A percentile compares a stretch with the other conserved stretches of the same genome.
phyloP scores from a whole-genome alignment of 768 basidiomycete genomes.

The Boletus subcaerulescens region DNA sequence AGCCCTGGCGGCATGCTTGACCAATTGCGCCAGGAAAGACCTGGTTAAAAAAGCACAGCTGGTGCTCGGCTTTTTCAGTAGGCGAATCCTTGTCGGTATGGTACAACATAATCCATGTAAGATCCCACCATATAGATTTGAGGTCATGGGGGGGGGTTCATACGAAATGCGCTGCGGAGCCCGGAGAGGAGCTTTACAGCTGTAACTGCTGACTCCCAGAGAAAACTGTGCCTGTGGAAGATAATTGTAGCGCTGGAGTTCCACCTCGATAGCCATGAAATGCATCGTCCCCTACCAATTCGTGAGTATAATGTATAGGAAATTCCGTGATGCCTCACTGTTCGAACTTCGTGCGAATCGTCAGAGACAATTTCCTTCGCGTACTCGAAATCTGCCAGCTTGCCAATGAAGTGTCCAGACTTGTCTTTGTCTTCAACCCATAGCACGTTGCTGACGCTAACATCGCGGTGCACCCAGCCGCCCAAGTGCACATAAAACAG shows the following conservation, averaged over 20 bases:
- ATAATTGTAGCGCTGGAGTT: neutral
- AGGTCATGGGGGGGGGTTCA: slow-evolving; percentile 18
- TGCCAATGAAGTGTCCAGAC: neutral
- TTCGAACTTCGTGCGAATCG: neutral
- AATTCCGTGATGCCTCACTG: neutral
- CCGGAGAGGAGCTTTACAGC: too few species aligned
- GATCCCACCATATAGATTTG: slow-evolving; percentile 11
- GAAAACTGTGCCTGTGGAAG: neutral
- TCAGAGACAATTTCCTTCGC: neutral
- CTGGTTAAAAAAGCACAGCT: neutral
- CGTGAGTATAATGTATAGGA: neutral
- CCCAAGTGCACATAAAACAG: neutral
- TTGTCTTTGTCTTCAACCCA: neutral
- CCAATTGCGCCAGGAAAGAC: neutral
- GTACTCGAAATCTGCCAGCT: slow-evolving; percentile 13
- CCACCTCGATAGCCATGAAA: slow-evolving; percentile 16
- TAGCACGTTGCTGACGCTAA: neutral
- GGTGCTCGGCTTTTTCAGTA: neutral
- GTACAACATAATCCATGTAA: slow-evolving; percentile 4
- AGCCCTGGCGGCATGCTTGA: neutral
- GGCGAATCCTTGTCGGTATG: neutral
- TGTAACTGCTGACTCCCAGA: too few species aligned
- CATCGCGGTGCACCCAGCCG: neutral
- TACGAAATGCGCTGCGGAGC: slow-evolving; percentile 1
- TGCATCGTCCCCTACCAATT: slow-evolving; percentile 6